These are phyloP conservation scores for Millerozyma miso DNA, from an alignment of 805 yeast species.

Conservation along the genomic window DNA sequence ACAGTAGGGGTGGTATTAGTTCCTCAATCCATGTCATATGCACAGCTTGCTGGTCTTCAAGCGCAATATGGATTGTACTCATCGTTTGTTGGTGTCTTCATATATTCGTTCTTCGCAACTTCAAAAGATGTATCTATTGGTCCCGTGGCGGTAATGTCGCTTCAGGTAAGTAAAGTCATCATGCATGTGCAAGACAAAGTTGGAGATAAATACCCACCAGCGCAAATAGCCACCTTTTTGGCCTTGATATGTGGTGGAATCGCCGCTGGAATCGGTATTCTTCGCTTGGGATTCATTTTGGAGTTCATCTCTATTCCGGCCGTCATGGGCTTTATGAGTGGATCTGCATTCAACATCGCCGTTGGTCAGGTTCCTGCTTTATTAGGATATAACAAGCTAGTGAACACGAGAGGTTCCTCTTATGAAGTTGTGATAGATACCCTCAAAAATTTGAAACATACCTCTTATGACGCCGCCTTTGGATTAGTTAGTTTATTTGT, in stretches of 20 bases:
- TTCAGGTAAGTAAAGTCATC: constrained; percentile 77
- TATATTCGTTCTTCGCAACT: constrained; percentile 88
- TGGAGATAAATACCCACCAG: constrained; percentile 48
- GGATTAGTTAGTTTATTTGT: constrained; percentile 73
- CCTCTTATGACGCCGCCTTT: constrained; percentile 82
- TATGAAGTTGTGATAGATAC: constrained; percentile 67
- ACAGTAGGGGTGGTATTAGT: constrained; percentile 92
- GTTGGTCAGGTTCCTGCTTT: constrained; percentile 84
- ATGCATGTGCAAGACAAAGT: constrained; percentile 47
- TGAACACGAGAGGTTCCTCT: constrained; percentile 70
- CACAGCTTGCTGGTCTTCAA: constrained; percentile 74
- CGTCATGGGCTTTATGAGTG: constrained; percentile 91
- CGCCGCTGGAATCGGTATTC: constrained; percentile 74
- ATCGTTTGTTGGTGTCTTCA: constrained; percentile 84
- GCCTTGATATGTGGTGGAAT: constrained; percentile 83
- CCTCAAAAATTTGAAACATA: constrained; percentile 63
- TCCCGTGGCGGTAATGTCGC: constrained; percentile 94
- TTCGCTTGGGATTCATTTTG: constrained; percentile 81
- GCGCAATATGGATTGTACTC: constrained; percentile 89
- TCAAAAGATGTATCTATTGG: constrained; percentile 95
- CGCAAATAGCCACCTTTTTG: constrained; percentile 74
- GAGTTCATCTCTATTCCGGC: constrained; percentile 90
- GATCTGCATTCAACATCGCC: constrained; percentile 82
- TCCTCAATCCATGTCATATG: constrained; percentile 96
- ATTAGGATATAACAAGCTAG: constrained; percentile 65